Evolutionary conservation across 2,329 filamentous ascomycete species (phyloP), one percentile per base, ranked within the genome.

Genomic region (Penicillium sp.): DNA sequence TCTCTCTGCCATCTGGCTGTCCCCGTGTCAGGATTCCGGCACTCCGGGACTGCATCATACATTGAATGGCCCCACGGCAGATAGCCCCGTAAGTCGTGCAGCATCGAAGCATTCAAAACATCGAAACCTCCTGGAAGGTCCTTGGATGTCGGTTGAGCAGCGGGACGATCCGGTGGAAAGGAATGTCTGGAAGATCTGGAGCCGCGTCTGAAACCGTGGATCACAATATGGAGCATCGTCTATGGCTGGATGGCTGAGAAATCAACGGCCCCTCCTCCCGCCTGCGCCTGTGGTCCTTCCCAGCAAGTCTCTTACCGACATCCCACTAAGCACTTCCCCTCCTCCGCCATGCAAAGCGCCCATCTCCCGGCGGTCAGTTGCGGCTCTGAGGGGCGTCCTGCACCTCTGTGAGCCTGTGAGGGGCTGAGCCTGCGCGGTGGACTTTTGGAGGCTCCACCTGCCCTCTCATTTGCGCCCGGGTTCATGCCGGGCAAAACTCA

Each of bases 171-270:
- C 51, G 18, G 33, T 31, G 39, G 36, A 31, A 36, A 43, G 31
- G 31, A 44, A 44, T 54, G 39, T 54, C 18, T 46, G 51, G 51
- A 46, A 54, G 40, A 44, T 54, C 51, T 46, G 51, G 51, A 54
- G 51, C 51, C 51, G 51, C 41, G 22, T n/a, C 18, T 54, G 51
- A 54, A 54, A 54, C 51, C 51, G 33, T 44, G 51, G 51, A 24
- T 44, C 51, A 44, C 27, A 2, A 31, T 9, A 1, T 37, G 19
- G 9, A 9, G 27, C 11, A 36, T 22, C 40, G 31, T 24, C 16
- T n/a, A 22, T 54, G 40, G 27, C 27, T 50, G 33, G 47, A 50
- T 13, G 6, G 27, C 18, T n/a, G 6, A 50, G 19, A 50, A 14
- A 51, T 35, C 49, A 37, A 18, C 22, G 19, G 49, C 49, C 49